Percentiles rank a stretch among this genome's conserved stretches.
Evolutionary conservation across 2,329 filamentous ascomycete genomes (phyloP).

Genomic region (Rhinocladiella similis): DNA sequence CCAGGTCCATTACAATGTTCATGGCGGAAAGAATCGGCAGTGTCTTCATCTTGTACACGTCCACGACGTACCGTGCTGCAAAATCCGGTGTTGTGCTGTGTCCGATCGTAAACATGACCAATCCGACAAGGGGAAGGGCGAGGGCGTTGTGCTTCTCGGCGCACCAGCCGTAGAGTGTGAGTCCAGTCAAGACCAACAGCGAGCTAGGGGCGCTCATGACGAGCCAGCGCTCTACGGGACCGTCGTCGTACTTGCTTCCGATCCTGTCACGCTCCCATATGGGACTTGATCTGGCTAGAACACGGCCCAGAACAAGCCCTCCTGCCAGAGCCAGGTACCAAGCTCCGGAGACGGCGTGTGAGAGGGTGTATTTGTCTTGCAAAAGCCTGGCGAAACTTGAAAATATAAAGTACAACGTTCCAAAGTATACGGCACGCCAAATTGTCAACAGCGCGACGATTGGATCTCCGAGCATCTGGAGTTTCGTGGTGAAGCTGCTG

Average conservation of each 20-base stretch:
- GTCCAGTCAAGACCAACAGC: background rate
- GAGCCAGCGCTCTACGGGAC: background rate
- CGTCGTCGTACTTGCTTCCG: background rate
- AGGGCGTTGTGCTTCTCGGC: background rate
- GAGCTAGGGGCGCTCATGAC: background rate
- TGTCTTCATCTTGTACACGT: background rate
- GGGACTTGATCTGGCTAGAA: background rate
- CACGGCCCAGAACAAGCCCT: background rate
- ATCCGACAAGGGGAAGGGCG: background rate
- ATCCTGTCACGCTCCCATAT: background rate
- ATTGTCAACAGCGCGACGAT: background rate
- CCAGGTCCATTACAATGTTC: background rate
- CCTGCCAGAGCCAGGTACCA: background rate
- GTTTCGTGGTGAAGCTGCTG: background rate
- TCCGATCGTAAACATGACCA: background rate
- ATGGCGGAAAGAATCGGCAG: background rate
- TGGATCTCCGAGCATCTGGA: background rate
- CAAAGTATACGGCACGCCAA: background rate
- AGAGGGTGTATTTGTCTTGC: background rate
- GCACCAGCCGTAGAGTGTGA: background rate
- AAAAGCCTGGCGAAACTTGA: background rate
- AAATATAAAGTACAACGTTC: background rate
- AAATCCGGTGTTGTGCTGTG: background rate
- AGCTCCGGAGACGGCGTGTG: background rate
- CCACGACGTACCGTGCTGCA: background rate